Conservation (phyloP, 768 basidiomycete species). For the Boletus sp. region DNA sequence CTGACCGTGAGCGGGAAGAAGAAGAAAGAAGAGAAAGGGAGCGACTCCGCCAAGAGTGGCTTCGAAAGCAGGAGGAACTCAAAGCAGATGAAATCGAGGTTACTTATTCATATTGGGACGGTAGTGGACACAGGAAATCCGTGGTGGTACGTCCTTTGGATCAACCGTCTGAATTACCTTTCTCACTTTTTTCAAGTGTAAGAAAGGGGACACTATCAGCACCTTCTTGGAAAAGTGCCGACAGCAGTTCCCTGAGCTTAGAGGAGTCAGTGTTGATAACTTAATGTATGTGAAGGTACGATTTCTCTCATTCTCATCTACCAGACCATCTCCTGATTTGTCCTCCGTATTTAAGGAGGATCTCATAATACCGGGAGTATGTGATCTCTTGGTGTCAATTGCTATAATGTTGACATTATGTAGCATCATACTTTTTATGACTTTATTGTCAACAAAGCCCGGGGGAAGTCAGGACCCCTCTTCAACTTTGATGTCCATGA, state of each 20-base stretch:
- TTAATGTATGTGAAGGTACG: slow-evolving; percentile 96
- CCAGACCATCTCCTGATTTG: slow-evolving; percentile 2
- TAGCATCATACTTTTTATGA: slow-evolving; percentile 98
- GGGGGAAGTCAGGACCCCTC: slow-evolving; percentile 95
- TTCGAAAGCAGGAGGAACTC: slow-evolving; percentile 64
- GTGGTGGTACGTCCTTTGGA: slow-evolving; percentile 61
- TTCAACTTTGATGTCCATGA: slow-evolving; percentile 99
- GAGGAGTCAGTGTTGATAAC: slow-evolving; percentile 90
- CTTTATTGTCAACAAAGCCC: slow-evolving; percentile 97
- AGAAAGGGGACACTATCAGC: slow-evolving; percentile 90
- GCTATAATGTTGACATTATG: neutral
- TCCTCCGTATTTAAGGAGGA: slow-evolving; percentile 67
- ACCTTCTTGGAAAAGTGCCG: slow-evolving; percentile 91
- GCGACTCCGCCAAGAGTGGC: slow-evolving; percentile 85
- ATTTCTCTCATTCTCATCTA: neutral
- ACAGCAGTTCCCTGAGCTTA: slow-evolving; percentile 87
- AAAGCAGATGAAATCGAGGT: slow-evolving; percentile 81
- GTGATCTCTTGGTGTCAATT: slow-evolving; percentile 23
- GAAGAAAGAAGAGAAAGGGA: slow-evolving; percentile 87
- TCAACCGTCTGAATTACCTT: neutral
- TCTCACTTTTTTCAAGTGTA: slow-evolving; percentile 58
- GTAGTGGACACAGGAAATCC: slow-evolving; percentile 91
- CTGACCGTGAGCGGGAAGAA: slow-evolving; percentile 96
- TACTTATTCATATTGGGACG: slow-evolving; percentile 97
- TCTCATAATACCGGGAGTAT: slow-evolving; percentile 91